A percentile compares a stretch with the other conserved stretches of the same genome.
These are phyloP conservation scores for Solidago caesia DNA, from an alignment of 129 eudicot species.

Conservation along the genomic window DNA sequence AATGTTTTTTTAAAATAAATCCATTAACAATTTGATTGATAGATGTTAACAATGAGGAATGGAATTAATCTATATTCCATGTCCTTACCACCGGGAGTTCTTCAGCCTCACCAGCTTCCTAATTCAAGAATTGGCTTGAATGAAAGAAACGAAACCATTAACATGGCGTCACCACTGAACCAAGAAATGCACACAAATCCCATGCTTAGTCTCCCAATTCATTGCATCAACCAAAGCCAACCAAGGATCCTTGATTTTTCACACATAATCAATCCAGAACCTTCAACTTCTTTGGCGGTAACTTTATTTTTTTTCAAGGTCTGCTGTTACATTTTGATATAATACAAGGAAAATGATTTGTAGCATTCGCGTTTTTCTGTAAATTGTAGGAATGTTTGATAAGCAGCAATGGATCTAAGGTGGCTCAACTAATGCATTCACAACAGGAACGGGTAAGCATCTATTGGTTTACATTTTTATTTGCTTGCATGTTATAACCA, in stretches of 20 bases:
- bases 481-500: too few relatives aligned
- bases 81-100: slow-evolving; percentile 44
- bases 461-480: too few relatives aligned
- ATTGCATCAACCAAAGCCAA: slow-evolving; percentile 23
- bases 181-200: slow-evolving; percentile 25
- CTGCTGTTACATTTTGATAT: not conserved
- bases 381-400: slow-evolving; percentile 33
- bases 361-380: not conserved
- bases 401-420: slow-evolving; percentile 4
- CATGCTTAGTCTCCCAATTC: slow-evolving; percentile 27
- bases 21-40: not conserved
- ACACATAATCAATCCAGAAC: slow-evolving; percentile 27
- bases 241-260: slow-evolving; percentile 30
- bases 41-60: slow-evolving; percentile 80
- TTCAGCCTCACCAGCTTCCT: slow-evolving; percentile 45
- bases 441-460: not conserved
- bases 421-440: slow-evolving; percentile 8
- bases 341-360: too few relatives aligned
- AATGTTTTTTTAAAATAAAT: not conserved
- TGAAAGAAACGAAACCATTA: slow-evolving; percentile 21
- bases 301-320: not conserved
- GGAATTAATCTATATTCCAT: slow-evolving; percentile 60
- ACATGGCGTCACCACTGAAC: slow-evolving; percentile 23
- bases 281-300: slow-evolving; percentile 38
- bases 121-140: slow-evolving; percentile 36